Evolutionary conservation across 768 basidiomycete genomes (phyloP), one percentile per base, ranked within the genome.

Genomic region (Amanita polypyramis): DNA sequence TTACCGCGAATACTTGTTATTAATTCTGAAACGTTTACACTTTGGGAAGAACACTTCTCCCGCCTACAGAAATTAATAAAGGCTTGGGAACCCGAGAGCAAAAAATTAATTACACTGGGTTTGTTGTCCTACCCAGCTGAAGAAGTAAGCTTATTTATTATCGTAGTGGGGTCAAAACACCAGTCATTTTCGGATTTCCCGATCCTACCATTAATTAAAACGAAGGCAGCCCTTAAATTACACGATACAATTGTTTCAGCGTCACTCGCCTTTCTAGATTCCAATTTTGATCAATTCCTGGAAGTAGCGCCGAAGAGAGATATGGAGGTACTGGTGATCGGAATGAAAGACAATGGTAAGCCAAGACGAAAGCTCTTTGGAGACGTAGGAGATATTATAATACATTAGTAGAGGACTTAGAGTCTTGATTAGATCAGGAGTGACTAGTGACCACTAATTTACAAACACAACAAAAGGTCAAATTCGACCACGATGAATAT

Each of bases 11-110:
- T 84, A 55, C 60, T 87, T 39, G 76, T 89, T 11, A 76, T 93
- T 55, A 87, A 87, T 57, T 85, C 85, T 14, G 80, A 87, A 57
- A 68, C 62, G 0, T 91, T 91, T 57, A 86, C 87, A 1, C 66
- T 89, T 2, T 92, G 89, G 89, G 73, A 74, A 39, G 72, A 73
- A 39, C 87, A 92, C 59, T 90, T 86, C 56, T 60, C 65, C 27
- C 69, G 79, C 17, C 62, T 89, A 40, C 56, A 68, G 54, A 70
- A 70, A 23, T 62, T 86, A 20, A 67, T 81, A 6, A 65, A 64
- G 32, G 62, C 60, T 9, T 88, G 85, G 83, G 69, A 72, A 43
- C 69, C 71, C 7, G 56, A 69, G 41, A 65, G 62, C 23, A 56
- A 60, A 49, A 61, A 65, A 35, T 58, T 80, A 15, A 46, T 78